Conservation (phyloP, 2,329 filamentous ascomycete genomes). For the Claviceps spartinae region DNA sequence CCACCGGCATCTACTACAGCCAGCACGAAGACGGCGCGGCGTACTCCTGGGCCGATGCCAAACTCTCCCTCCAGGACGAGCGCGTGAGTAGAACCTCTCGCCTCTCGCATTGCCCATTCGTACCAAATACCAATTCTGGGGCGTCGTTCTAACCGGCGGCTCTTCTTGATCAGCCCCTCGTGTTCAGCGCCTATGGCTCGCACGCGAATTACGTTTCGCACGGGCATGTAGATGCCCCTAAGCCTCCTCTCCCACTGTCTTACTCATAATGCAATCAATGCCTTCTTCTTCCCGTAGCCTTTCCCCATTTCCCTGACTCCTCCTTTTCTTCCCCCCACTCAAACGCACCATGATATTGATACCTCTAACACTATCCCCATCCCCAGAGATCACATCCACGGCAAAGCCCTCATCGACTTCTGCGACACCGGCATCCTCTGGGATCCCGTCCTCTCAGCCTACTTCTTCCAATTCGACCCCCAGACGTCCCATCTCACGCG, state of each 20-base stretch:
- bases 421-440: constrained; percentile 17
- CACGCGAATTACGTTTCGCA: constrained; percentile 17
- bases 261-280: neutral
- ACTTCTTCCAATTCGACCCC: constrained; percentile 16
- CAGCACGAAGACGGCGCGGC: constrained; percentile 14
- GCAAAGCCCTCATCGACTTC: constrained; percentile 15
- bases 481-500: constrained; percentile 8
- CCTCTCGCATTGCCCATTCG: neutral
- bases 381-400: constrained; percentile 16
- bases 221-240: constrained; percentile 10
- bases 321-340: neutral
- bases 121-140: neutral
- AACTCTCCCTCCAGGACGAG: constrained; percentile 6
- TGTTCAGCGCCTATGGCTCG: constrained; percentile 18
- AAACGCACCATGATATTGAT: neutral
- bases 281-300: neutral
- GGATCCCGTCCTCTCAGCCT: constrained; percentile 18
- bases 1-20: constrained; percentile 16
- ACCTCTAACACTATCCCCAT: neutral
- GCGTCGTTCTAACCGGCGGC: neutral
- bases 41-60: constrained; percentile 13
- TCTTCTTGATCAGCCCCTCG: constrained; percentile 13
- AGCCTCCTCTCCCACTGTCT: neutral
- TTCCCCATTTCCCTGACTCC: too few species aligned
- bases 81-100: neutral